phyloP scores from a whole-genome alignment of 306 rosid genomes.

The Sphenostylis stenocarpa region DNA sequence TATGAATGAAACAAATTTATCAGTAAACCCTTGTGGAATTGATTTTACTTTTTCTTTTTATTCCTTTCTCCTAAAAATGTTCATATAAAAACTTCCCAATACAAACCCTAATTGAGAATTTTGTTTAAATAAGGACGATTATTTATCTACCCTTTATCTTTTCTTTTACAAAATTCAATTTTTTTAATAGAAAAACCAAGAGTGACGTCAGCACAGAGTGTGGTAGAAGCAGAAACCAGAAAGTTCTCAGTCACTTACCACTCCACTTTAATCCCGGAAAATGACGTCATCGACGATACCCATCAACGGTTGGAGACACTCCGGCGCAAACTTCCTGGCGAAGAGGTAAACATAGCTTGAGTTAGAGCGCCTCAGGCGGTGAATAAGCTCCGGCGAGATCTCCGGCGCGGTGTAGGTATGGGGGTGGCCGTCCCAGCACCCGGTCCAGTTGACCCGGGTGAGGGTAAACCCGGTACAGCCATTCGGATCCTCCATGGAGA shows the following conservation, averaged over 20 bases:
- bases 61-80: no score
- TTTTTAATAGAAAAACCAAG: background rate
- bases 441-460: slow-evolving; percentile 75
- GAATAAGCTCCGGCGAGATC: slow-evolving; percentile 49
- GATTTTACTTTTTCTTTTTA: no score
- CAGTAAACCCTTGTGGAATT: no score
- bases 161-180: background rate
- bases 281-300: slow-evolving; percentile 53
- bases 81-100: no score
- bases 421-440: slow-evolving; percentile 63
- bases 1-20: no score
- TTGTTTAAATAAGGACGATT: no score
- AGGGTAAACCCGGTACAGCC: slow-evolving; percentile 62
- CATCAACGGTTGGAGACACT: slow-evolving; percentile 49
- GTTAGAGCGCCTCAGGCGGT: slow-evolving; percentile 46
- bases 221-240: background rate
- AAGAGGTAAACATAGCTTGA: slow-evolving; percentile 46
- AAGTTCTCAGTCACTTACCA: slow-evolving; percentile 9
- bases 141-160: no score
- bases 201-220: background rate
- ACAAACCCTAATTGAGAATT: no score
- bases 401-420: slow-evolving; percentile 50
- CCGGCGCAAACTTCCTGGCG: slow-evolving; percentile 71
- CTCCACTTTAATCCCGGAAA: slow-evolving; percentile 46
- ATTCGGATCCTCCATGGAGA: slow-evolving; percentile 58